phyloP scores from a whole-genome alignment of 306 rosid genomes.

The Betula pendula region DNA sequence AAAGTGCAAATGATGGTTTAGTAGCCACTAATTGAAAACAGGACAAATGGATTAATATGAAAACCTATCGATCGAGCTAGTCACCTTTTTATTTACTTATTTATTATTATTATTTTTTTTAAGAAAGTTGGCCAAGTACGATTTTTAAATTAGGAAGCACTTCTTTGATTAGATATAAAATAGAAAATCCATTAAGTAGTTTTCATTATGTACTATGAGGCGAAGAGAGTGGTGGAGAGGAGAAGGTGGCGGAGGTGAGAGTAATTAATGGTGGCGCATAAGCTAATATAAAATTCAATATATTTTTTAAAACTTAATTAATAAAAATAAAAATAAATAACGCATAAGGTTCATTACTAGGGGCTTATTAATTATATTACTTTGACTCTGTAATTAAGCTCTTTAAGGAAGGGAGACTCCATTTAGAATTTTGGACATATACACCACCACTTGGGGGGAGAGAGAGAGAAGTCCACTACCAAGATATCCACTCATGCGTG shows the following conservation, averaged over 20 bases:
- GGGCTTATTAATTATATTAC: constrained; percentile 25
- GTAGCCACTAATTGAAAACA: neutral
- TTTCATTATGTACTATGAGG: constrained; percentile 29
- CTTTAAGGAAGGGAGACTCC: neutral
- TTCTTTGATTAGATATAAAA: neutral
- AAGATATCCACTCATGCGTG: constrained; percentile 34
- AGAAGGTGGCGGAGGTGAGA: constrained; percentile 42
- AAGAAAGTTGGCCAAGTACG: constrained; percentile 1
- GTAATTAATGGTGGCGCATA: constrained; percentile 46
- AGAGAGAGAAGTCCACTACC: constrained; percentile 23
- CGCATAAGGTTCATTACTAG: constrained; percentile 10
- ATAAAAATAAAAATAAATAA: neutral
- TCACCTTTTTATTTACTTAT: too few relatives aligned
- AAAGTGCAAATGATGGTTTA: neutral
- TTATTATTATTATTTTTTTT: too few relatives aligned
- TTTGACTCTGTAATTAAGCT: constrained; percentile 19
- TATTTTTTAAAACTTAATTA: constrained; percentile 9
- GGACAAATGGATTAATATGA: constrained; percentile 8
- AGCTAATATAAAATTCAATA: too few relatives aligned
- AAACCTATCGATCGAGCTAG: neutral
- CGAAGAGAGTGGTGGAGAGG: constrained; percentile 34
- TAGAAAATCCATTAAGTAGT: constrained; percentile 6
- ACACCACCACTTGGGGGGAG: neutral
- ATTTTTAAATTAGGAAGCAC: neutral
- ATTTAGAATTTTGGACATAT: neutral